phyloP scores from a whole-genome alignment of 164 flowering plant species.

The Pachysandra terminalis region DNA sequence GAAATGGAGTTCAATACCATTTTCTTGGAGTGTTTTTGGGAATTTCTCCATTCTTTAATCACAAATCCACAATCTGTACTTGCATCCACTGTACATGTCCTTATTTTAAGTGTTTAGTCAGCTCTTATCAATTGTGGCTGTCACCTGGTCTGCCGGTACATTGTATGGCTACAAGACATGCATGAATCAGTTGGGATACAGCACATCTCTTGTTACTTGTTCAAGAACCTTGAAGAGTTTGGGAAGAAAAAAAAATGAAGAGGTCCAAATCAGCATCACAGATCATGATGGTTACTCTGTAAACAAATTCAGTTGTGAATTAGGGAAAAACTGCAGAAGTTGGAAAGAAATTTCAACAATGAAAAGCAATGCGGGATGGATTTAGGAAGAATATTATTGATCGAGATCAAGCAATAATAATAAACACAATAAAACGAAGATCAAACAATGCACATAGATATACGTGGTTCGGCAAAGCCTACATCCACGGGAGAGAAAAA shows the following conservation, averaged over 20 bases:
- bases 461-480: too few species aligned
- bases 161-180: background rate
- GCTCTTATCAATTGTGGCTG: background rate
- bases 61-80: background rate
- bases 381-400: too few species aligned
- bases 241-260: too few species aligned
- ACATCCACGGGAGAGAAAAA: too few species aligned
- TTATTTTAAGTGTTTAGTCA: background rate
- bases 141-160: background rate
- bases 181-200: background rate
- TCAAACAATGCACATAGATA: too few species aligned
- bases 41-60: too few species aligned
- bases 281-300: background rate
- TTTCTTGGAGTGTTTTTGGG: background rate
- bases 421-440: too few species aligned
- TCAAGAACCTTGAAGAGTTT: background rate
- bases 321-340: background rate
- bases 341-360: background rate
- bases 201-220: background rate
- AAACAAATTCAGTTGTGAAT: background rate
- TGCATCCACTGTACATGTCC: background rate
- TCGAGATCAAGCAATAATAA: too few species aligned
- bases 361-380: background rate
- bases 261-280: background rate
- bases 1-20: background rate